Conservation (phyloP, 2,329 filamentous ascomycete species). For the Pleurostoma richardsiae region DNA sequence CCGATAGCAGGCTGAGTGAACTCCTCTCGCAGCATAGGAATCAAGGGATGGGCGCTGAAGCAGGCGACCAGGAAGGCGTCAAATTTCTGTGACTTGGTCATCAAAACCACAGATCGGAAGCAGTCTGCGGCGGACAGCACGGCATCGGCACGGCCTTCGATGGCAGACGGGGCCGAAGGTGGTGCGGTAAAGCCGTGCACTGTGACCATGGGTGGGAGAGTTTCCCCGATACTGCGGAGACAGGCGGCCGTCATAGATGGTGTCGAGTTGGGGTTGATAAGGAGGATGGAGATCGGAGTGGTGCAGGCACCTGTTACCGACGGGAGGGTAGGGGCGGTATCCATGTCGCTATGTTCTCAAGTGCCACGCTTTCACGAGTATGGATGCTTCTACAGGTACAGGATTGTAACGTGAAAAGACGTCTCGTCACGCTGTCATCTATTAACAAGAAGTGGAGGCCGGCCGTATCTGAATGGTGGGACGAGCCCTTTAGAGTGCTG, state of each 20-base stretch:
- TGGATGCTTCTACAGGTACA: too few species aligned
- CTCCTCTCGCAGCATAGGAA: constrained; percentile 39
- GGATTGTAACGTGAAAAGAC: too few species aligned
- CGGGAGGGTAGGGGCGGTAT: neutral
- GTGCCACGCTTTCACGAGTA: too few species aligned
- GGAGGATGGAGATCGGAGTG: constrained; percentile 35
- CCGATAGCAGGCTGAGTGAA: constrained; percentile 37
- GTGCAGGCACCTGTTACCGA: constrained; percentile 6
- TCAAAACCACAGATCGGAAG: constrained; percentile 35
- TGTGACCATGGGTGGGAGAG: constrained; percentile 38
- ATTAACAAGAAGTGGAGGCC: too few species aligned
- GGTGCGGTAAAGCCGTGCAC: constrained; percentile 46
- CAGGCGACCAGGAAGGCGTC: constrained; percentile 43
- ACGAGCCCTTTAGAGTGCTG: too few species aligned
- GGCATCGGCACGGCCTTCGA: constrained; percentile 44
- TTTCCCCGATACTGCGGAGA: constrained; percentile 32
- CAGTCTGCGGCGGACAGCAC: constrained; percentile 43
- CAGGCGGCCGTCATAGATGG: constrained; percentile 51
- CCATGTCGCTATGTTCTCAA: too few species aligned
- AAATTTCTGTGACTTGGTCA: constrained; percentile 27
- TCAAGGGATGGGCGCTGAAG: constrained; percentile 41
- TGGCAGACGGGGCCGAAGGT: constrained; percentile 39
- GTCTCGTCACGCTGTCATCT: too few species aligned
- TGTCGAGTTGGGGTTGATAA: constrained; percentile 61
- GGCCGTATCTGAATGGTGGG: too few species aligned